A percentile compares a stretch with the other conserved stretches of the same genome.
phyloP scores from a whole-genome alignment of 805 yeast species.

The Yamadazyma philogaea region DNA sequence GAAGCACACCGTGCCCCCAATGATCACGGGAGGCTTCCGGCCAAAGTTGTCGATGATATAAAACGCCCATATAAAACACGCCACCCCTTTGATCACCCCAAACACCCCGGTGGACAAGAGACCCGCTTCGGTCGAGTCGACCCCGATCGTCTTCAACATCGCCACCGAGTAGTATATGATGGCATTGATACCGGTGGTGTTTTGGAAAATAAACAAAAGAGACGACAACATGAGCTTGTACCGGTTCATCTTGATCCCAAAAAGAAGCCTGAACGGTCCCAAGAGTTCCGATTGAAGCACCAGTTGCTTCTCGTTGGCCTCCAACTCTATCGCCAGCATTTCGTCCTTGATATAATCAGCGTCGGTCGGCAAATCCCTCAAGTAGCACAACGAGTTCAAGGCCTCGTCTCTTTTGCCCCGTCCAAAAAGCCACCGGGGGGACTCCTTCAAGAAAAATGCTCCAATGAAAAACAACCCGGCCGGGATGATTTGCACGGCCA shows the following conservation, averaged over 20 bases:
- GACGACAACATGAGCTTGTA: conserved; percentile 36
- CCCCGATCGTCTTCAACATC: conserved; percentile 49
- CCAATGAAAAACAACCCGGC: conserved; percentile 40
- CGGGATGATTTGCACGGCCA: conserved; percentile 45
- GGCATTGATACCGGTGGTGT: conserved; percentile 48
- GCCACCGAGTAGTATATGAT: conserved; percentile 52
- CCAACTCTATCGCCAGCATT: conserved; percentile 25
- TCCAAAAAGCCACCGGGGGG: conserved; percentile 43
- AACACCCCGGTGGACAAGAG: conserved; percentile 52
- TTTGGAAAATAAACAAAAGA: conserved; percentile 41
- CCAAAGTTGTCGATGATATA: conserved; percentile 46
- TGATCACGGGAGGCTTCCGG: conserved; percentile 40
- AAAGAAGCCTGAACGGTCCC: conserved; percentile 36
- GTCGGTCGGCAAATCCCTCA: conserved; percentile 38
- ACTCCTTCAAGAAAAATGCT: conserved; percentile 39
- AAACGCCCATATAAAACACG: conserved; percentile 43
- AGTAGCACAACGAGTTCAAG: conserved; percentile 29
- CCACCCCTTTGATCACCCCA: conserved; percentile 46
- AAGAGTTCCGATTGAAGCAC: conserved; percentile 35
- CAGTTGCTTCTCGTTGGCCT: conserved; percentile 22
- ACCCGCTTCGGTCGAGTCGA: conserved; percentile 42
- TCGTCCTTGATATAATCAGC: conserved; percentile 43
- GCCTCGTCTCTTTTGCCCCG: conserved; percentile 35
- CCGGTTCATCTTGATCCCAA: conserved; percentile 25
- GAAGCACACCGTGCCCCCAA: conserved; percentile 38